These are phyloP conservation scores for Penicillium longicatenatum DNA, from an alignment of 495 filamentous ascomycete species.

Conservation along the genomic window DNA sequence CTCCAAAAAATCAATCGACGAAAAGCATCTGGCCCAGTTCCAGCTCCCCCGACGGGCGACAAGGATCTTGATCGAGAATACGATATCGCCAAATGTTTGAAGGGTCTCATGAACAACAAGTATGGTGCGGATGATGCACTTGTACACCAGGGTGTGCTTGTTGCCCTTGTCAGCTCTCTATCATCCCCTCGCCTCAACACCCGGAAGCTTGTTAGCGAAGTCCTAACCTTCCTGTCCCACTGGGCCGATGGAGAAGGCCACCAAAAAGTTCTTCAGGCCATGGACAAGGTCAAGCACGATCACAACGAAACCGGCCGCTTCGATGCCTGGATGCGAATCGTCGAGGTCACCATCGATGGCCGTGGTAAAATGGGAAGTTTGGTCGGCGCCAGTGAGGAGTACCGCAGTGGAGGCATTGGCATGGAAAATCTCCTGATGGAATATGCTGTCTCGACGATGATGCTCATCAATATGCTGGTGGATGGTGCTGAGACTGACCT, in stretches of 20 bases:
- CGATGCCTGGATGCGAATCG: slow-evolving; percentile 98
- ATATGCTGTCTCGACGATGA: slow-evolving; percentile 93
- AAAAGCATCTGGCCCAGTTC: slow-evolving; percentile 72
- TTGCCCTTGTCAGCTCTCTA: slow-evolving; percentile 83
- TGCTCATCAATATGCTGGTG: slow-evolving; percentile 95
- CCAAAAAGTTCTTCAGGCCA: slow-evolving; percentile 86
- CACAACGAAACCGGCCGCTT: slow-evolving; percentile 95
- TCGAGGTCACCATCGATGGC: slow-evolving; percentile 96
- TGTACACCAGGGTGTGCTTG: slow-evolving; percentile 82
- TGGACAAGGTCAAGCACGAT: slow-evolving; percentile 88
- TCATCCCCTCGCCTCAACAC: slow-evolving; percentile 89
- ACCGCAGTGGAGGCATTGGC: slow-evolving; percentile 94
- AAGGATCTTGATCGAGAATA: slow-evolving; percentile 94
- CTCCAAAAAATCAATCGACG: slow-evolving; percentile 88
- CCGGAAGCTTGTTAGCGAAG: slow-evolving; percentile 92
- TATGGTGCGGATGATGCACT: slow-evolving; percentile 98
- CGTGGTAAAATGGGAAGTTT: slow-evolving; percentile 98
- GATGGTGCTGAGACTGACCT: slow-evolving; percentile 88
- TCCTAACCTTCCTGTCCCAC: slow-evolving; percentile 94
- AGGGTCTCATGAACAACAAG: slow-evolving; percentile 98
- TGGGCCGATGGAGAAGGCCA: slow-evolving; percentile 97
- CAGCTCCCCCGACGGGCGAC: slow-evolving; percentile 66
- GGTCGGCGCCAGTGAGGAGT: slow-evolving; percentile 95
- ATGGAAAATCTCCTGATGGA: slow-evolving; percentile 99
- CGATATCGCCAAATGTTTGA: slow-evolving; percentile 96